These are phyloP conservation scores for Macrotyloma uniflorum DNA, from an alignment of 306 rosid genomes.

Conservation along the genomic window DNA sequence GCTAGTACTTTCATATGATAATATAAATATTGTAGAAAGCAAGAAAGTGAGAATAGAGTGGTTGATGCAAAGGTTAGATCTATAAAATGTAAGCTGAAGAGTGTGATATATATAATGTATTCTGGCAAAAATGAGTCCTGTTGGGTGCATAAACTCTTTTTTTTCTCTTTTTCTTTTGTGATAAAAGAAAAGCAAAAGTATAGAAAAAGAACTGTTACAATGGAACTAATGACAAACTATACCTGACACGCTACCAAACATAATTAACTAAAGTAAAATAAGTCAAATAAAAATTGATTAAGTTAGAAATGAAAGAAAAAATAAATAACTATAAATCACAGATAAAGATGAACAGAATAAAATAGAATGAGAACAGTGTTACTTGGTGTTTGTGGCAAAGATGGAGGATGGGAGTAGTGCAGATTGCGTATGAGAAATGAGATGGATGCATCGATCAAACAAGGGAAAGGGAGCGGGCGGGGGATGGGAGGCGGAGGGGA, in stretches of 20 bases:
- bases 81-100: constrained; percentile 9
- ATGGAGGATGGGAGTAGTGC: too few relatives aligned
- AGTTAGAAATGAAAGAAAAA: too few relatives aligned
- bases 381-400: too few relatives aligned
- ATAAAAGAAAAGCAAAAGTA: not conserved
- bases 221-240: not conserved
- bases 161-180: not conserved
- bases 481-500: constrained; percentile 21
- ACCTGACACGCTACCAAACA: too few relatives aligned
- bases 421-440: too few relatives aligned
- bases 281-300: too few relatives aligned
- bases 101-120: not conserved
- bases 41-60: not conserved
- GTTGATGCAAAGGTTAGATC: constrained; percentile 20
- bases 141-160: not conserved
- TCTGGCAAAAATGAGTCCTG: not conserved
- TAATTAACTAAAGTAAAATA: too few relatives aligned
- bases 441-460: constrained; percentile 45
- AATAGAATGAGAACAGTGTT: too few relatives aligned
- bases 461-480: constrained; percentile 46
- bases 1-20: not conserved
- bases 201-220: too few relatives aligned
- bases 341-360: too few relatives aligned
- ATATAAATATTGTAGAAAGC: constrained; percentile 2
- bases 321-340: too few relatives aligned